Conservation (phyloP, 2,329 filamentous ascomycete genomes). For the Beauveria varroae region DNA sequence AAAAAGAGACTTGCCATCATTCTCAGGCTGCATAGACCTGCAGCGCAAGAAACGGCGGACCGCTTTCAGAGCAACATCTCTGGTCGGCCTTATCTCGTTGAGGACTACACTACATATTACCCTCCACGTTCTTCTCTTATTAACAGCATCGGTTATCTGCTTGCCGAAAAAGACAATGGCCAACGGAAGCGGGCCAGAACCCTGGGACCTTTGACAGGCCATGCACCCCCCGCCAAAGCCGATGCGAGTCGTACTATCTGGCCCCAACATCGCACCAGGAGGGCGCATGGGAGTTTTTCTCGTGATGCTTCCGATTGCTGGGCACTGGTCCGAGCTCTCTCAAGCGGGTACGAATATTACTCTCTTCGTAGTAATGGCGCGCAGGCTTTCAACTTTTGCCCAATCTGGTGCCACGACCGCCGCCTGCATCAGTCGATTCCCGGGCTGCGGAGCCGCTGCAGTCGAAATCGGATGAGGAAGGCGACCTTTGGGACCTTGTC, state of each 20-base stretch:
- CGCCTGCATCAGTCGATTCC: neutral
- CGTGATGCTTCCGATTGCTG: neutral
- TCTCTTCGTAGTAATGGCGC: slow-evolving; percentile 9
- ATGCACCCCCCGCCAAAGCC: neutral
- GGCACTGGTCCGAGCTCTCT: slow-evolving; percentile 1
- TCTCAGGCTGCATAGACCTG: neutral
- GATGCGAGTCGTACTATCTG: neutral
- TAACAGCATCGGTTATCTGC: neutral
- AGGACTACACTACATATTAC: neutral
- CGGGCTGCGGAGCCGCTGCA: neutral
- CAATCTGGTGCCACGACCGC: neutral
- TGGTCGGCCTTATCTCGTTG: slow-evolving; percentile 1
- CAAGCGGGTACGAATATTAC: slow-evolving; percentile 9
- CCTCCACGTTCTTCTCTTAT: neutral
- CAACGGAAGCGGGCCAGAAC: neutral
- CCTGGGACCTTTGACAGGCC: neutral
- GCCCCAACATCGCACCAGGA: neutral
- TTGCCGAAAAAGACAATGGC: neutral
- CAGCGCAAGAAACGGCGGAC: neutral
- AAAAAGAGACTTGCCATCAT: neutral
- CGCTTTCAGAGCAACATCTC: slow-evolving; percentile 3
- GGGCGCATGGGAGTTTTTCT: neutral
- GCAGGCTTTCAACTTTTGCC: neutral
- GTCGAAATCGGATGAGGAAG: neutral
- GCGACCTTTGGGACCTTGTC: neutral